These are phyloP conservation scores for Fusarium dimerum DNA, from an alignment of 2,329 filamentous ascomycete species.

Conservation along the genomic window DNA sequence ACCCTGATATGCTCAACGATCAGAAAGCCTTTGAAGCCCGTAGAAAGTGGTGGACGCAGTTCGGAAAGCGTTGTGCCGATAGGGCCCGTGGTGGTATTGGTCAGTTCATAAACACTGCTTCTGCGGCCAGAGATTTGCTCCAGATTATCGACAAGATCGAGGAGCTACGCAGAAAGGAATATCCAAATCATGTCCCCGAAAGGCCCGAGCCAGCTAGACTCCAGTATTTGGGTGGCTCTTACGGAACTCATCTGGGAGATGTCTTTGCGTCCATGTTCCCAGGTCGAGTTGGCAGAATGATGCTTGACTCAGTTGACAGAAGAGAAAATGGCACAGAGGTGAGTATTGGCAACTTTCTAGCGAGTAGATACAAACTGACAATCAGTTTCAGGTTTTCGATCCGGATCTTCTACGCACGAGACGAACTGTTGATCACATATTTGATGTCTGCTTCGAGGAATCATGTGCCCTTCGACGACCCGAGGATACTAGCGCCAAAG, in stretches of 20 bases:
- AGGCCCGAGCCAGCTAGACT: background rate
- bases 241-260: background rate
- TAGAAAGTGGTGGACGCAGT: background rate
- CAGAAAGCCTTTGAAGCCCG: background rate
- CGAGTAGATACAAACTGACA: background rate
- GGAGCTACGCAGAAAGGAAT: background rate
- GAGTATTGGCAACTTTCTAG: background rate
- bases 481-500: background rate
- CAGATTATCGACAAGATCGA: background rate
- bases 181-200: background rate
- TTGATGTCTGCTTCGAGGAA: background rate
- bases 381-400: background rate
- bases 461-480: background rate
- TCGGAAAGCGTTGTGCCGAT: background rate
- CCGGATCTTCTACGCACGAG: background rate
- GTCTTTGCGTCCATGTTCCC: background rate
- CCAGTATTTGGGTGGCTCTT: background rate
- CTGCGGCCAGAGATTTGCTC: background rate
- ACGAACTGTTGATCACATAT: background rate
- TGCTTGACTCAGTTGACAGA: background rate
- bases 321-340: background rate
- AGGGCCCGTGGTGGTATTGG: background rate
- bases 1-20: background rate
- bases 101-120: background rate
- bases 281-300: background rate